These are phyloP conservation scores for Gomphus bonarii DNA, from an alignment of 1,284 basidiomycete species.

Conservation along the genomic window DNA sequence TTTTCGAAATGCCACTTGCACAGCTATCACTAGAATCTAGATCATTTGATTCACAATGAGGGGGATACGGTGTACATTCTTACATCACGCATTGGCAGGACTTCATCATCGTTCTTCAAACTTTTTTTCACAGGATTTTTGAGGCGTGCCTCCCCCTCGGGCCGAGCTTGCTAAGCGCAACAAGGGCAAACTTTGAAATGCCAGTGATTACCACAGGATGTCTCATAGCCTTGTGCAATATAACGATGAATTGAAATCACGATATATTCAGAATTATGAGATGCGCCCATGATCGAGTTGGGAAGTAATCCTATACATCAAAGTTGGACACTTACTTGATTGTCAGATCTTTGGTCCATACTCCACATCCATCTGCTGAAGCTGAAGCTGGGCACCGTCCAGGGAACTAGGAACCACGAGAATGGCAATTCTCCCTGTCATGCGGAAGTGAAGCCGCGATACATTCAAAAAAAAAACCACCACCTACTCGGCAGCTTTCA, in stretches of 20 bases:
- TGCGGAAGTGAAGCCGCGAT: not conserved
- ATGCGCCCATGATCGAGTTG: not conserved
- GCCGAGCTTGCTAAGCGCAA: constrained; percentile 15
- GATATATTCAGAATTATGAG: not conserved
- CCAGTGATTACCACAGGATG: constrained; percentile 18
- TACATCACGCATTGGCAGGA: too few species aligned
- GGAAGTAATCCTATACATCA: not conserved
- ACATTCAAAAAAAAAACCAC: not conserved
- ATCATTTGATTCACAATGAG: too few species aligned
- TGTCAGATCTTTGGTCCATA: constrained; percentile 7
- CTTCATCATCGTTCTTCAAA: too few species aligned
- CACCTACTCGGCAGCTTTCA: constrained; percentile 17
- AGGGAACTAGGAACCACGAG: constrained; percentile 17
- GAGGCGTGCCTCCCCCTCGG: too few species aligned
- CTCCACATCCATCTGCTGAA: not conserved
- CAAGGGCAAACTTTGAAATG: constrained; percentile 16
- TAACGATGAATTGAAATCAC: constrained; percentile 10
- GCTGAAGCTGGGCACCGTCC: constrained; percentile 3
- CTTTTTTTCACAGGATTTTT: constrained; percentile 14
- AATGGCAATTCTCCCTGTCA: constrained; percentile 15
- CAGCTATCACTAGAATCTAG: too few species aligned
- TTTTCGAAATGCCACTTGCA: too few species aligned
- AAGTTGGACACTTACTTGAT: not conserved
- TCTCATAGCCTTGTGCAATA: constrained; percentile 16
- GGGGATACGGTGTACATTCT: too few species aligned